These are phyloP conservation scores for Barbatosphaeria neglecta DNA, from an alignment of 495 filamentous ascomycete genomes.

Conservation along the genomic window DNA sequence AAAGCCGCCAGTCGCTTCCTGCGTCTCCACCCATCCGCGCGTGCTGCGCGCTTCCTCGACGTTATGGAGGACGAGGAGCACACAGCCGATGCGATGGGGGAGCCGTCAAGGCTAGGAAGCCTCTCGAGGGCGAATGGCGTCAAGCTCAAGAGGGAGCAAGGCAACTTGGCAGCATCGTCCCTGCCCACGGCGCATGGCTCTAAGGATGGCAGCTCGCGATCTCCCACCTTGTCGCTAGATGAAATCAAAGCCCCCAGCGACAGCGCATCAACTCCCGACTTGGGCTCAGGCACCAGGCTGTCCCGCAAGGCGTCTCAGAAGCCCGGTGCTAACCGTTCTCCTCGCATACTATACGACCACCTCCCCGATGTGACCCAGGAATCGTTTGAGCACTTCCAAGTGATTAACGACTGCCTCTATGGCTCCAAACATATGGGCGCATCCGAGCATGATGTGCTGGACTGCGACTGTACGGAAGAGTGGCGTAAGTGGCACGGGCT, in stretches of 20 bases:
- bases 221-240: slow-evolving; percentile 30
- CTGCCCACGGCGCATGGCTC: slow-evolving; percentile 26
- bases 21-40: background rate
- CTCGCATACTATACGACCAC: slow-evolving; percentile 55
- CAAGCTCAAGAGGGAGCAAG: slow-evolving; percentile 24
- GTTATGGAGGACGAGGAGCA: slow-evolving; percentile 30
- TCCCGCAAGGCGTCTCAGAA: slow-evolving; percentile 67
- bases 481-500: slow-evolving; percentile 62
- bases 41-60: background rate
- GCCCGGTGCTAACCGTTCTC: slow-evolving; percentile 39
- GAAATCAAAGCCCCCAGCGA: slow-evolving; percentile 28
- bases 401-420: slow-evolving; percentile 76
- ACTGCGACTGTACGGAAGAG: slow-evolving; percentile 91
- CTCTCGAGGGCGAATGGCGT: slow-evolving; percentile 14
- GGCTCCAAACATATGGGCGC: slow-evolving; percentile 79
- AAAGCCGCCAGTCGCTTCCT: background rate
- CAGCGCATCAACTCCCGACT: slow-evolving; percentile 29
- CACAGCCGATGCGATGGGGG: slow-evolving; percentile 19
- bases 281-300: slow-evolving; percentile 51
- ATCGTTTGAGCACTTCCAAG: slow-evolving; percentile 62
- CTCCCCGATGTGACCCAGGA: slow-evolving; percentile 64
- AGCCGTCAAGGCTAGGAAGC: slow-evolving; percentile 18
- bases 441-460: slow-evolving; percentile 80
- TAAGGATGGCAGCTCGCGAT: slow-evolving; percentile 21
- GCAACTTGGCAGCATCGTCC: slow-evolving; percentile 13